phyloP scores from a whole-genome alignment of 1,139 yeast genomes.

The Diutina neorugosa region DNA sequence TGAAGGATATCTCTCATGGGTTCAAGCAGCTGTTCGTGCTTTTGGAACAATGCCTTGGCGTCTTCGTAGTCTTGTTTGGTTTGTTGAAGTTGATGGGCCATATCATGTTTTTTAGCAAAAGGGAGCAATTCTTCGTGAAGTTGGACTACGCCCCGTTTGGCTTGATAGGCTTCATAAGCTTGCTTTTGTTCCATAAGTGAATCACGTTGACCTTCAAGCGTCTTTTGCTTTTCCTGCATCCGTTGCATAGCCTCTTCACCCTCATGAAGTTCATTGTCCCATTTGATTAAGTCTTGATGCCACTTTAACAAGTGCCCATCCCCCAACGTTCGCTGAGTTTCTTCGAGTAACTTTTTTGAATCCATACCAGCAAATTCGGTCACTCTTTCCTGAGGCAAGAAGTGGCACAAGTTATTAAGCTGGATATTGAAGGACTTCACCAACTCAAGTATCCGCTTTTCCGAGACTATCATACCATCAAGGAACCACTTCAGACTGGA shows the following conservation, averaged over 20 bases:
- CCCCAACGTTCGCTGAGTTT: slow-evolving; percentile 76
- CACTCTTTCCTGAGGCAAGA: slow-evolving; percentile 90
- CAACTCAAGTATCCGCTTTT: slow-evolving; percentile 31
- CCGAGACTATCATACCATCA: slow-evolving; percentile 32
- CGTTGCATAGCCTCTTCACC: slow-evolving; percentile 17
- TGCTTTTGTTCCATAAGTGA: slow-evolving; percentile 27
- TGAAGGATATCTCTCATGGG: slow-evolving; percentile 18
- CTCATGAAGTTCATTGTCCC: slow-evolving; percentile 30
- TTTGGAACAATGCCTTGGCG: slow-evolving; percentile 20
- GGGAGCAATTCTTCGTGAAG: slow-evolving; percentile 44
- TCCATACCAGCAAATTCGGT: slow-evolving; percentile 81
- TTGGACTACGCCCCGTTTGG: slow-evolving; percentile 30
- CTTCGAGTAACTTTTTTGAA: slow-evolving; percentile 61
- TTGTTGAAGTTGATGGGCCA: slow-evolving; percentile 28
- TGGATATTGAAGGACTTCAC: slow-evolving; percentile 58
- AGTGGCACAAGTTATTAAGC: slow-evolving; percentile 85
- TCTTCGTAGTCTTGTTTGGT: slow-evolving; percentile 31
- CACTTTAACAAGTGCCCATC: slow-evolving; percentile 41
- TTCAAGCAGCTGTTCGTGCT: slow-evolving; percentile 16
- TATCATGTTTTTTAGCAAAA: slow-evolving; percentile 47
- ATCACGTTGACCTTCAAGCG: slow-evolving; percentile 20
- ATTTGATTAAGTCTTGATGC: slow-evolving; percentile 45
- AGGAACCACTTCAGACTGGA: slow-evolving; percentile 52
- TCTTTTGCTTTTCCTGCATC: slow-evolving; percentile 17
- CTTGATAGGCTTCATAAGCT: slow-evolving; percentile 26